Base-by-base conservation (phyloP, 164 flowering plant genomes). In the Kalanchoe fedtschenkoi region DNA sequence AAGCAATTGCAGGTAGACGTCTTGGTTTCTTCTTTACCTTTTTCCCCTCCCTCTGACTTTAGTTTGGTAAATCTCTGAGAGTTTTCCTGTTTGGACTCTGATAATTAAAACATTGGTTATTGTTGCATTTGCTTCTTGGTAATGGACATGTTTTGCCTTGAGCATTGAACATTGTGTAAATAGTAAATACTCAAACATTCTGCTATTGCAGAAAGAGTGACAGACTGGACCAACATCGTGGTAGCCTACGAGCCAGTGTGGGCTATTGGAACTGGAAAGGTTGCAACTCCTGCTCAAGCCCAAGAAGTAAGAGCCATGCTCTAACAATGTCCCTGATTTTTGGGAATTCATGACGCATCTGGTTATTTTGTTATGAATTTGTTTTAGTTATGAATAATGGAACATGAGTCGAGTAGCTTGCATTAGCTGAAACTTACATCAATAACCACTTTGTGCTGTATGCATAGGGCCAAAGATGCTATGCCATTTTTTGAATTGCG, bases 201-300 rank as follows among this genome's bases (percentile, higher is more conserved):
- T 69, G 28, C 6, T 37, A 13, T 39, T 61, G 62, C 85, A 89
- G 96, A 77, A 11, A 59, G 62, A 65, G 72, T 87, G 16, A 66
- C 73, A 51, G 65, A 74, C 58, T 87, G 96, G 93, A 72, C 62
- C 7, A 74, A 86, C 62, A 74, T 89, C 68, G 96, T 89, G 47
- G 63, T 89, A 71, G 96, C 96, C 32, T 89, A 89, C 69, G 96
- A 89, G 63, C 96, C 96, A 61, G 96, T 89, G 59, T 89, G 96
- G 96, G 96, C 93, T 41, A 86, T 89, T 79, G 96, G 96, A 63
- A 89, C 96, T 17, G 96, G 96, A 64, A 86, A 89, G 81, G 96
- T 86, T 78, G 96, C 96, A 62, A 71, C 75, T 55, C 96, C 96
- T 65, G 85, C 85, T 55, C 96, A 89, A 66, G 93, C 96, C 57